Evolutionary conservation across 2,329 filamentous ascomycete genomes (phyloP), one percentile per base, ranked within the genome.

Genomic region (Ophiostoma tasmaniense): DNA sequence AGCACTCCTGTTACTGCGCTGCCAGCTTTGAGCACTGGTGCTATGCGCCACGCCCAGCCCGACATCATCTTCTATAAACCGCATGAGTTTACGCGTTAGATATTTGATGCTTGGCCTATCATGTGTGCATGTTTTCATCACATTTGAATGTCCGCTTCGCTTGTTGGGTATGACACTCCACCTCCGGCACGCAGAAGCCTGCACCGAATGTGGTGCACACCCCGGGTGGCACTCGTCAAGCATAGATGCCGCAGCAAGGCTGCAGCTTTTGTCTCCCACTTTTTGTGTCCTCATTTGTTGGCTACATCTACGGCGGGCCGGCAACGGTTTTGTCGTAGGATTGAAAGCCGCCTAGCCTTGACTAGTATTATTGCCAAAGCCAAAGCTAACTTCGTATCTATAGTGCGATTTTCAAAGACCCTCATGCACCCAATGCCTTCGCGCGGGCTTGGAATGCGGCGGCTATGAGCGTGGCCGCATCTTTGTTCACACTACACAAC

Each of bases 381-480:
- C 11, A 22, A 64, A 10, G 20, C 61, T 64, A 33, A 64, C 30
- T n/a, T 10, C 14, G 22, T 61, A 13, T 50, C 59, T 25, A 22
- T 67, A 74, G 73, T 74, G 73, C 69, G 73, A 74, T 33, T 72
- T 73, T 30, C 69, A 69, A 25, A 70, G 73, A n/a, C 73, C 73
- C 13, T 67, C 70, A 11, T 74, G 73, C 22, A 66, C 69, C n/a
- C 73, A 74, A 50, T 74, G 73, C 64, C 66, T 66, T 17, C 72
- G 72, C n/a, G 71, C 70, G 17, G 70, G 71, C 64, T 25, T 73
- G n/a, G 66, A 72, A 22, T 74, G 72, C 42, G 72, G 72, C 61
- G 73, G 73, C 14, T 74, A 74, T 50, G 73, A 74, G 45, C 72
- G 73, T 39, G 70, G 70, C 22, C 73, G 71, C 64, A 74, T 74